Evolutionary conservation across 768 basidiomycete species (phyloP).

Genomic region (Pleurotus cornucopiae): DNA sequence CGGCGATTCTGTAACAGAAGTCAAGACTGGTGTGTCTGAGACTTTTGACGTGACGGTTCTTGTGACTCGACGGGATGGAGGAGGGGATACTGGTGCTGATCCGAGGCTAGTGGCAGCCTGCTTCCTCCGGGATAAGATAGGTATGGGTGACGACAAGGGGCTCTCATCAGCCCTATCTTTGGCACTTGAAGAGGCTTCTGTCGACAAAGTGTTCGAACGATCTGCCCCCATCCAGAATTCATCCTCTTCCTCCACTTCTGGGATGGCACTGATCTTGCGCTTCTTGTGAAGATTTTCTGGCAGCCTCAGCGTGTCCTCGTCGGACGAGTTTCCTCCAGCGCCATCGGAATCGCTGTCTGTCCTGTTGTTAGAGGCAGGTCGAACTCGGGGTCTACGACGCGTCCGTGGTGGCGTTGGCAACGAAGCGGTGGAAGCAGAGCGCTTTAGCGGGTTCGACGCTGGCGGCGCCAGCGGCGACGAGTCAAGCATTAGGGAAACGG

Average conservation of each 20-base stretch:
- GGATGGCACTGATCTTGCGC: not conserved
- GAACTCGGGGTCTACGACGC: not conserved
- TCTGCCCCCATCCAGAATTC: constrained; percentile 2
- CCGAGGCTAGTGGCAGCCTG: not conserved
- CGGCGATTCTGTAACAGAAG: not conserved
- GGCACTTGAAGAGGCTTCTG: not conserved
- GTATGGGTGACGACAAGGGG: constrained; percentile 1
- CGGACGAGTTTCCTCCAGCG: not conserved
- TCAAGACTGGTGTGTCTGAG: not conserved
- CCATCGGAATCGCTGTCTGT: not conserved
- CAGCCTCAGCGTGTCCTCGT: not conserved
- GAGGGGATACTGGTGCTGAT: constrained; percentile 4
- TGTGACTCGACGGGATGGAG: constrained; percentile 1
- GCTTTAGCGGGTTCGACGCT: not conserved
- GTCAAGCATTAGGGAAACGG: not conserved
- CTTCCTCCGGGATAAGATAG: not conserved
- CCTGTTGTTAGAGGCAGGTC: not conserved
- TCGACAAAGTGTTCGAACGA: constrained; percentile 1
- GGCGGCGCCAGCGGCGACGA: not conserved
- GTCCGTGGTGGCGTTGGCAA: not conserved
- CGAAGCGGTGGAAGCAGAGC: constrained; percentile 1
- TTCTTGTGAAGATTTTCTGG: not conserved
- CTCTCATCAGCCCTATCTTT: not conserved
- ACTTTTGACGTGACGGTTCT: not conserved
- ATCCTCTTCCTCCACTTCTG: constrained; percentile 4